phyloP scores from a whole-genome alignment of 2,329 filamentous ascomycete species.

The Aspergillus cejpii region DNA sequence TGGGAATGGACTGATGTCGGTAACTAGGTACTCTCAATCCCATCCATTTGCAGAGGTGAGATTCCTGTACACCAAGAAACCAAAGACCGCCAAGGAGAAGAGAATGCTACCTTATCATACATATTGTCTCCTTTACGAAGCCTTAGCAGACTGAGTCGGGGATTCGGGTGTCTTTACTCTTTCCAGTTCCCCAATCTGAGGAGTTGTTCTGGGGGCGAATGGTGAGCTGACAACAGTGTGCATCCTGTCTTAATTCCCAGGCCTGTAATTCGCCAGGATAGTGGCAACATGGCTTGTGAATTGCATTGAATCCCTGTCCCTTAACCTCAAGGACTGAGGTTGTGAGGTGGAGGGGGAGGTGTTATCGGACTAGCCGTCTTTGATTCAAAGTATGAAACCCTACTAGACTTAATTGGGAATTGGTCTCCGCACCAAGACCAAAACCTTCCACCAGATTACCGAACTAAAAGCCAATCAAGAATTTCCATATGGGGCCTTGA shows the following conservation, averaged over 20 bases:
- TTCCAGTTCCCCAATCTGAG: background rate
- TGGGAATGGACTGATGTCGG: background rate
- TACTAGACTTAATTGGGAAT: background rate
- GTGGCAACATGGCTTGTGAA: background rate
- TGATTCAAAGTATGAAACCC: background rate
- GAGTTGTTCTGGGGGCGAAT: background rate
- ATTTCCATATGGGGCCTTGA: background rate
- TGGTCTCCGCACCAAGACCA: background rate
- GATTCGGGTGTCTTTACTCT: too few relatives aligned
- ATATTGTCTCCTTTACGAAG: background rate
- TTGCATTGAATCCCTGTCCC: background rate
- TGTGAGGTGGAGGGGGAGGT: too few relatives aligned
- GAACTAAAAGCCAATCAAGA: background rate
- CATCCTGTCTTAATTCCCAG: background rate
- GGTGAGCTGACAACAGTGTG: background rate
- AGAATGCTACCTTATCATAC: background rate
- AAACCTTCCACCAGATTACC: background rate
- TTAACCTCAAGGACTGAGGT: too few relatives aligned
- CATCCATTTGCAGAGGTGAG: background rate
- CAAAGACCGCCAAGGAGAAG: background rate
- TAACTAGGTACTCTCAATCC: too few relatives aligned
- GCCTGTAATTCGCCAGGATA: background rate
- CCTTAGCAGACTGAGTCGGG: too few relatives aligned
- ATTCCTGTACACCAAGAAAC: background rate
- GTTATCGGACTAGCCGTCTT: background rate